Percentiles rank a stretch among this genome's conserved stretches.
Conservation (phyloP, 495 filamentous ascomycete species). For the Penicillium antarcticum region DNA sequence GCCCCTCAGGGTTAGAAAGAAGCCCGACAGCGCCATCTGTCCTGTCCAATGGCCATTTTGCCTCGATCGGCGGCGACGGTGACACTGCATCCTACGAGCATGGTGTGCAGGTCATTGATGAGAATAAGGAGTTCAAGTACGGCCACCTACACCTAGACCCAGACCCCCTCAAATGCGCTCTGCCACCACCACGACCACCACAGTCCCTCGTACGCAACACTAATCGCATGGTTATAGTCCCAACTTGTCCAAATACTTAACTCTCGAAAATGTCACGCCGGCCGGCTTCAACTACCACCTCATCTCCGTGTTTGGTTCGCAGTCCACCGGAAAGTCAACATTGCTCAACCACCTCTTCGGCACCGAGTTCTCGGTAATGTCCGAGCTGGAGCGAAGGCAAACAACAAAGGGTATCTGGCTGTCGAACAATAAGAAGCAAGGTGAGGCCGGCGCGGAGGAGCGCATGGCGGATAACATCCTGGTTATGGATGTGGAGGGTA, state of each 20-base stretch:
- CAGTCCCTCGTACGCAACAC: not conserved
- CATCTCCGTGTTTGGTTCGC: constrained; percentile 96
- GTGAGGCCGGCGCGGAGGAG: constrained; percentile 24
- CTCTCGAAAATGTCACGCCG: constrained; percentile 70
- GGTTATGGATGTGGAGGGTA: constrained; percentile 99
- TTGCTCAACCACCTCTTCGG: constrained; percentile 94
- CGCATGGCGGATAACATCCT: constrained; percentile 94
- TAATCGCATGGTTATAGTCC: constrained; percentile 49
- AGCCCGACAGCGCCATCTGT: constrained; percentile 52
- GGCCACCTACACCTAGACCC: constrained; percentile 5
- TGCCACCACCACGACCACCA: not conserved
- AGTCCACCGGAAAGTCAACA: constrained; percentile 98
- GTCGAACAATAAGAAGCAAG: constrained; percentile 81
- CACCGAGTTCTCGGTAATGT: constrained; percentile 95
- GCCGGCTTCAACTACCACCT: constrained; percentile 98
- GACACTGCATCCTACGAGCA: constrained; percentile 72
- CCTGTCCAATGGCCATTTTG: constrained; percentile 87
- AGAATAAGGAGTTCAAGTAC: constrained; percentile 95
- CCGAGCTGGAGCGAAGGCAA: constrained; percentile 82
- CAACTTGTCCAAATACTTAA: constrained; percentile 77
- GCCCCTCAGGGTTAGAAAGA: constrained; percentile 28
- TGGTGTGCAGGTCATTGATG: constrained; percentile 95
- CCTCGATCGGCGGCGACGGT: constrained; percentile 64
- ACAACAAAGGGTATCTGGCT: constrained; percentile 99
- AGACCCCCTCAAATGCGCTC: constrained; percentile 3